phyloP scores from a whole-genome alignment of 768 basidiomycete species.

The Sporobolomyces phaffii region DNA sequence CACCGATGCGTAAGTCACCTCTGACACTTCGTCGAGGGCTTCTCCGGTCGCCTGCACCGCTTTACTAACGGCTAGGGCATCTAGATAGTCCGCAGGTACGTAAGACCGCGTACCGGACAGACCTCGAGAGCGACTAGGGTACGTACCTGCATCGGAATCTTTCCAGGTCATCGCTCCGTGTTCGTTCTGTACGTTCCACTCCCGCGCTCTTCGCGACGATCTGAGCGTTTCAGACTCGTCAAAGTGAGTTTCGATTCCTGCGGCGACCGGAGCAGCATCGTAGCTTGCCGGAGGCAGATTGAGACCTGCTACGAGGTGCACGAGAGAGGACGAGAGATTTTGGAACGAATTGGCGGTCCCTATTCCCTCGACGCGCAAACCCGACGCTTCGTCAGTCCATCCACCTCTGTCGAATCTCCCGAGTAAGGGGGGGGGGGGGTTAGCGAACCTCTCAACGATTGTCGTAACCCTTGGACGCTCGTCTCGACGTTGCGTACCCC shows the following conservation, averaged over 20 bases:
- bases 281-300: conserved; percentile 9
- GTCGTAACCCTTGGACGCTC: conserved; percentile 59
- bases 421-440: too few relatives aligned
- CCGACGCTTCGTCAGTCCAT: too few relatives aligned
- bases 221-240: conserved; percentile 45
- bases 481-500: conserved; percentile 55
- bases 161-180: conserved; percentile 84
- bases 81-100: not conserved
- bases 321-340: conserved; percentile 11
- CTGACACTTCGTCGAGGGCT: not conserved
- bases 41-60: conserved; percentile 1
- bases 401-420: too few relatives aligned
- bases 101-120: not conserved
- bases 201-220: conserved; percentile 42
- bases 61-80: not conserved
- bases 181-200: conserved; percentile 60
- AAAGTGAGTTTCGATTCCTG: not conserved
- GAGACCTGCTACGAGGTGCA: conserved; percentile 7
- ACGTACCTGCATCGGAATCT: conserved; percentile 62
- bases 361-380: not conserved
- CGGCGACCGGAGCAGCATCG: not conserved
- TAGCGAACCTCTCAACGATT: conserved; percentile 61
- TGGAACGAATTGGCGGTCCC: not conserved
- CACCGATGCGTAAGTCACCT: not conserved
- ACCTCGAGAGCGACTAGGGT: too few relatives aligned